phyloP scores from a whole-genome alignment of 768 basidiomycete species.

The Mycena crocata region DNA sequence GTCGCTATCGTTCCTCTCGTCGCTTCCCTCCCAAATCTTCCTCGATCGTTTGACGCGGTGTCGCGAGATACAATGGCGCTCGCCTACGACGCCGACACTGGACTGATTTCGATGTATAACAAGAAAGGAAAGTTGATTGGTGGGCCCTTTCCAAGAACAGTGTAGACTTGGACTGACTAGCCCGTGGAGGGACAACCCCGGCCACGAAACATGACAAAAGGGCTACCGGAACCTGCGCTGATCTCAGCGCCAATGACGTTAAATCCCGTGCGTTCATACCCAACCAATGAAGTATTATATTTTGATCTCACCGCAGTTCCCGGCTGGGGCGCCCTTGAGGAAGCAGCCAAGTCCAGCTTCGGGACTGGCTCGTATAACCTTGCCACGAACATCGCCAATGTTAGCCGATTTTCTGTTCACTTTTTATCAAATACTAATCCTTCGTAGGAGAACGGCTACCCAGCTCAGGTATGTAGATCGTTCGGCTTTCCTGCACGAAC shows the following conservation, averaged over 20 bases:
- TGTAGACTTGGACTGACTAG: too few species aligned
- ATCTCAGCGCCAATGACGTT: neutral
- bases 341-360: neutral
- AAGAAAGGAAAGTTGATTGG: neutral
- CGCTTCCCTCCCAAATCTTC: neutral
- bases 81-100: neutral
- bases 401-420: neutral
- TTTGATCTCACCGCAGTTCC: neutral
- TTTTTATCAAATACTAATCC: neutral
- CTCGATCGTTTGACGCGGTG: neutral
- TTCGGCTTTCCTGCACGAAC: too few species aligned
- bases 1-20: neutral
- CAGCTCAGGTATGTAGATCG: too few species aligned
- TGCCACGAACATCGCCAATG: conserved; percentile 8
- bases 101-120: neutral
- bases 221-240: neutral
- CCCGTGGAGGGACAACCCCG: neutral
- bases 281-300: neutral
- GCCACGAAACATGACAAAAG: neutral
- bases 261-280: neutral
- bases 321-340: neutral
- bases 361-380: neutral
- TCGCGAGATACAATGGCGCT: neutral
- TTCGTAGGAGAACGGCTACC: neutral
- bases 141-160: neutral